phyloP scores from a whole-genome alignment of 148 eudicot genomes.

The Rhododendron vialii region DNA sequence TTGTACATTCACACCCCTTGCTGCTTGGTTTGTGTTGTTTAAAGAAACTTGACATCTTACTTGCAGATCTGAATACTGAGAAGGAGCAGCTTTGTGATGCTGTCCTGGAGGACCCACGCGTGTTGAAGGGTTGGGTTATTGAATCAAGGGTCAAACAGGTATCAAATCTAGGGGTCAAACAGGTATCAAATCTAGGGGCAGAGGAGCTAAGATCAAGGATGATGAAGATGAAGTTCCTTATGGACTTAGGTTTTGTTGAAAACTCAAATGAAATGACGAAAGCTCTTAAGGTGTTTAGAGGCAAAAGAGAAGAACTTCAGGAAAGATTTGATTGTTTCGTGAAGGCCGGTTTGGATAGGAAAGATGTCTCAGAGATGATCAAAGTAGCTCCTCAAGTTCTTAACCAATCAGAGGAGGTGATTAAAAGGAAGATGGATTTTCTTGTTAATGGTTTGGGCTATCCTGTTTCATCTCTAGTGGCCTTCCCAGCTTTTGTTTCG shows the following conservation, averaged over 20 bases:
- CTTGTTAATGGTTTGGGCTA: slow-evolving; percentile 60
- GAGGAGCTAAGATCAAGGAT: slow-evolving; percentile 19
- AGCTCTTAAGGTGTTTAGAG: slow-evolving; percentile 52
- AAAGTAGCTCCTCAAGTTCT: slow-evolving; percentile 60
- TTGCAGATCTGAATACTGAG: slow-evolving; percentile 35
- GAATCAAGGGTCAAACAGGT: slow-evolving; percentile 32
- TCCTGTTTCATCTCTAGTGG: slow-evolving; percentile 46
- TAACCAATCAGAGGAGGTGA: slow-evolving; percentile 44
- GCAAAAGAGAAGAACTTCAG: slow-evolving; percentile 62
- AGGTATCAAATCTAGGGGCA: slow-evolving; percentile 14
- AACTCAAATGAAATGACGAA: slow-evolving; percentile 55
- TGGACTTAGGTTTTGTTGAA: slow-evolving; percentile 56
- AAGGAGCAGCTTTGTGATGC: slow-evolving; percentile 39
- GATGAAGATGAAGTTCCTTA: slow-evolving; percentile 46
- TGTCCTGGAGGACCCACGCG: slow-evolving; percentile 50
- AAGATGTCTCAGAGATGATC: slow-evolving; percentile 46
- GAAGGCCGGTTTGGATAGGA: slow-evolving; percentile 45
- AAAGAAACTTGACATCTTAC: slow-evolving; percentile 41
- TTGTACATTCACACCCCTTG: slow-evolving; percentile 40
- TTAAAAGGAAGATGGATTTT: slow-evolving; percentile 45
- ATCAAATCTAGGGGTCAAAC: slow-evolving; percentile 20
- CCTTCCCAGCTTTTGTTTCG: slow-evolving; percentile 44
- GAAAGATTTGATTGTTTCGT: slow-evolving; percentile 76
- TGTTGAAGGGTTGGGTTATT: slow-evolving; percentile 50
- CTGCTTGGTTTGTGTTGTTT: slow-evolving; percentile 56